Base-by-base conservation (phyloP, 805 yeast genomes). In the Cephaloascus albidus region DNA sequence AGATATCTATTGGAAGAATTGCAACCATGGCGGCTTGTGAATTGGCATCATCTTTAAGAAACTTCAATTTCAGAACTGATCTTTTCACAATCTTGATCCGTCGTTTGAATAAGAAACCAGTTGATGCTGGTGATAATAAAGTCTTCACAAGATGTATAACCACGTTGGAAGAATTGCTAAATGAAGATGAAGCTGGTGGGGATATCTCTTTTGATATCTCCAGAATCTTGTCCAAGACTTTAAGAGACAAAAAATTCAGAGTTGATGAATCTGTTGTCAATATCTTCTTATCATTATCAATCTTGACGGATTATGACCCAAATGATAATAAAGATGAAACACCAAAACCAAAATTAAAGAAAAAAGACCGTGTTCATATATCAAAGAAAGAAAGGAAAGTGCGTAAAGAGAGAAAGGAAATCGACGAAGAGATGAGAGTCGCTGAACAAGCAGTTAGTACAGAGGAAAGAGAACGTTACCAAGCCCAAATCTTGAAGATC, bases 371-470 rank as follows among this genome's bases (percentile, higher is more conserved):
- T 49, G 87, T 86, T 3, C 95, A 89, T 65, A 62, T 90, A 37
- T 80, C 95, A n/a, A 90, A 90, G 57, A 84, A 84, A 58, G 90
- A 90, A 60, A 72, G 85, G 50, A 93, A 93, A 52, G 82, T 78
- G 16, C 74, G 95, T 45, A 89, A 89, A 56, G 97, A 90, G 54
- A 69, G 82, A 51, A 85, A 83, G 50, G 78, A 72, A 47, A 90
- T 93, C 43, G 97, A 90, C 44, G 86, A 85, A 52, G 98, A 93
- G 61, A 68, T 88, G 77, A 71, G 81, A 47, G 73, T 68, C 45
- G 97, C 97, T 5, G 96, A 93, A 57, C 82, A 78, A 44, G 83
- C 89, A 1, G 81, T 93, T 3, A 82, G 95, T 3, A 81, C 79
- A 3, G 93, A 89, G 57, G 90, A 90, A 60, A 70, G 96, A 47